A percentile compares a stretch with the other conserved stretches of the same genome.
phyloP scores from a whole-genome alignment of 805 yeast genomes.

The Myxozyma lipomycoides region DNA sequence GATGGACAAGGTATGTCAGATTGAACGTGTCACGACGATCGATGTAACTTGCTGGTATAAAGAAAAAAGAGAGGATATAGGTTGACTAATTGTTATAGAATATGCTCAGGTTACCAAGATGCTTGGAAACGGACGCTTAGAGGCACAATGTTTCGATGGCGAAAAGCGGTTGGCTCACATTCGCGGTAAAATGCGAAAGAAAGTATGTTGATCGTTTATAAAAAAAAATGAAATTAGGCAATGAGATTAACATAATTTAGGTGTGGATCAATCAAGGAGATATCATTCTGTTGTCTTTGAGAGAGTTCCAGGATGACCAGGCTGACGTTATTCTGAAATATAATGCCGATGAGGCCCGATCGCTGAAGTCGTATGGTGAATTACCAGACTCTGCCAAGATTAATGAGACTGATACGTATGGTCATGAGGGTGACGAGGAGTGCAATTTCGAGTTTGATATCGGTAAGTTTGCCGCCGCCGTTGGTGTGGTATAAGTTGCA shows the following conservation, averaged over 20 bases:
- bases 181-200: constrained; percentile 98
- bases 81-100: constrained; percentile 42
- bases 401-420: constrained; percentile 95
- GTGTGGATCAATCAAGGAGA: constrained; percentile 98
- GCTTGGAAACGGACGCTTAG: constrained; percentile 97
- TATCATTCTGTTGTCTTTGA: constrained; percentile 86
- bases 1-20: constrained; percentile 65
- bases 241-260: constrained; percentile 4
- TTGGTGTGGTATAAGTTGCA: too few relatives aligned
- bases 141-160: constrained; percentile 93
- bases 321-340: constrained; percentile 97
- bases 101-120: constrained; percentile 97
- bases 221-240: not conserved
- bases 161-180: constrained; percentile 92
- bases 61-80: not conserved
- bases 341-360: constrained; percentile 96
- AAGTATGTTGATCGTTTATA: constrained; percentile 53
- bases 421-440: constrained; percentile 94
- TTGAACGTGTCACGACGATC: not conserved
- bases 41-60: not conserved
- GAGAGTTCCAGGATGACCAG: constrained; percentile 98
- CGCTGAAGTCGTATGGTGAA: constrained; percentile 92
- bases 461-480: constrained; percentile 10
- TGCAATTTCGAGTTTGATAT: constrained; percentile 98
- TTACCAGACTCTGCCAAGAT: constrained; percentile 95